These are phyloP conservation scores for Zygosaccharomyces bailii DNA, from an alignment of 805 yeast genomes.

Conservation along the genomic window DNA sequence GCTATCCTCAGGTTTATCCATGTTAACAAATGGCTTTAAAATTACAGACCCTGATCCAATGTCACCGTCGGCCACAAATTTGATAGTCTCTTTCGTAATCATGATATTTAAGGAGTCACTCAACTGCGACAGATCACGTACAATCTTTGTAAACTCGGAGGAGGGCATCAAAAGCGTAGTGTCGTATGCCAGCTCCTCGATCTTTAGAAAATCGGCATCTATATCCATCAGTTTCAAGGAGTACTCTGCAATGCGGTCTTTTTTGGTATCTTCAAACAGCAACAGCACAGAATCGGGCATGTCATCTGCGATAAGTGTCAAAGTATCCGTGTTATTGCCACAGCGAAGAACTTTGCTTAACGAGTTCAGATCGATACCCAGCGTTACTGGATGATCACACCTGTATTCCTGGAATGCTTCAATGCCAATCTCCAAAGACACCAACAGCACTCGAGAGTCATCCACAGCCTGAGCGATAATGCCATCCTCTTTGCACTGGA, in stretches of 20 bases:
- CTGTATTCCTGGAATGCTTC: constrained; percentile 89
- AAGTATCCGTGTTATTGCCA: constrained; percentile 84
- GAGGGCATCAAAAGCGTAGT: constrained; percentile 85
- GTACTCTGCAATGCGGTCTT: constrained; percentile 90
- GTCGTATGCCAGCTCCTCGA: constrained; percentile 92
- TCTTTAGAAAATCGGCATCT: constrained; percentile 88
- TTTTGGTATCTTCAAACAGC: constrained; percentile 85
- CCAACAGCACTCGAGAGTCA: constrained; percentile 91
- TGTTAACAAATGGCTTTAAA: constrained; percentile 76
- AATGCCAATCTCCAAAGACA: constrained; percentile 79
- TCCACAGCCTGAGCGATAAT: constrained; percentile 97
- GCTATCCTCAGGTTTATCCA: constrained; percentile 74
- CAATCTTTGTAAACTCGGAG: constrained; percentile 80
- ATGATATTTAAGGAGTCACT: constrained; percentile 83
- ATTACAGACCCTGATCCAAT: constrained; percentile 84
- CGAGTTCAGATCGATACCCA: constrained; percentile 88
- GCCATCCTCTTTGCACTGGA: constrained; percentile 94
- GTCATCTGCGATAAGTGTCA: constrained; percentile 88
- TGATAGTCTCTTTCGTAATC: constrained; percentile 89
- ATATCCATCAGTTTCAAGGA: constrained; percentile 91
- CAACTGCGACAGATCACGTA: constrained; percentile 80
- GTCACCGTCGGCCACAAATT: constrained; percentile 87
- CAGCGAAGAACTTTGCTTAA: constrained; percentile 83
- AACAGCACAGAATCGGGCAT: constrained; percentile 74
- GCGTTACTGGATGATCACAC: constrained; percentile 89